Conservation (phyloP, 345 rosid species). For the Dimocarpus longan region DNA sequence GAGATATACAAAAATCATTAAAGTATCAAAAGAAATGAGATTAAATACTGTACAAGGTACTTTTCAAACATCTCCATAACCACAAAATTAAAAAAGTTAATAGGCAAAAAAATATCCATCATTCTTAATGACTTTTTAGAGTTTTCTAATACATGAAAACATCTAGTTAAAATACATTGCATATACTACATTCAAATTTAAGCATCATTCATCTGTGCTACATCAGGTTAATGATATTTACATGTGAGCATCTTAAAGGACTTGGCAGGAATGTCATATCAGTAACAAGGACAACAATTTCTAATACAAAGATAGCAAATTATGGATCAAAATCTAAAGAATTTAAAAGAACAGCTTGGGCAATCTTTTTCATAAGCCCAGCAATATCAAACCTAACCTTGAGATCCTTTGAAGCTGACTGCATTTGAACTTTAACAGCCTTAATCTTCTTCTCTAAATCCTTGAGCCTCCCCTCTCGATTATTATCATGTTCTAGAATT, state of each 20-base stretch:
- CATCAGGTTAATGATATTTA: not conserved
- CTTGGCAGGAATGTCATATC: not conserved
- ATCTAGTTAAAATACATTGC: not conserved
- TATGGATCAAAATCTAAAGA: not conserved
- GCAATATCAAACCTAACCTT: constrained; percentile 50
- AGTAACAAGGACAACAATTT: not conserved
- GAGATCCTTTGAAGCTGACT: constrained; percentile 72
- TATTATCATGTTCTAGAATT: constrained; percentile 75
- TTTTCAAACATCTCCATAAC: not conserved
- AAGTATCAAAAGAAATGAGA: too few relatives aligned
- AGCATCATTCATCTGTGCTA: not conserved
- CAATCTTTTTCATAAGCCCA: not conserved
- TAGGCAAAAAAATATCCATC: not conserved
- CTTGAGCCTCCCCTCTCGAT: constrained; percentile 80
- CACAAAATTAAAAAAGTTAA: not conserved
- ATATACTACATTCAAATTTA: not conserved
- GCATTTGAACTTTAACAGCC: constrained; percentile 69
- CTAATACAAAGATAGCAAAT: constrained; percentile 13
- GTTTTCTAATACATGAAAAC: not conserved
- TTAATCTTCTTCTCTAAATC: constrained; percentile 75
- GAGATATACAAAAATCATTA: not conserved
- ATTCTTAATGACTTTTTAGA: not conserved
- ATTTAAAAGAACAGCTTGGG: constrained; percentile 3
- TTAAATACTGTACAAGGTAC: not conserved
- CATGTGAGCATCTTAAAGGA: not conserved